Conservation (phyloP, 257 asterid genomes). For the Plantago ovata region DNA sequence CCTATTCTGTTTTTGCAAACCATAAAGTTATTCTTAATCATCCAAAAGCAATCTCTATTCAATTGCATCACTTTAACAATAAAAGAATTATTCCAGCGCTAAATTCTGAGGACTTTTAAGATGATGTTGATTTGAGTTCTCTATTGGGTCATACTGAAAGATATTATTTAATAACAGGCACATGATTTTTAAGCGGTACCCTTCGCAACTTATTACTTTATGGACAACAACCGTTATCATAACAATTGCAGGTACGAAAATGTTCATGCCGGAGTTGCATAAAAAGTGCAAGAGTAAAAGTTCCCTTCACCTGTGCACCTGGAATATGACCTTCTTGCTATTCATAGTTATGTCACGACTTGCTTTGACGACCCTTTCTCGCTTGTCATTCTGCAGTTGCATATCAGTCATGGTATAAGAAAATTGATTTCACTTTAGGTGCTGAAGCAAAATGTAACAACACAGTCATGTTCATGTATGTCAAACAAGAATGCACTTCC, state of each 20-base stretch:
- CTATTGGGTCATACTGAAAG: too few relatives aligned
- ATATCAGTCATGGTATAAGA: conserved; percentile 4
- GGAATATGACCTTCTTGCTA: conserved; percentile 93
- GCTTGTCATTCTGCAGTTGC: conserved; percentile 68
- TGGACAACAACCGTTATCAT: too few relatives aligned
- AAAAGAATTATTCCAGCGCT: too few relatives aligned
- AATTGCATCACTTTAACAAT: not conserved
- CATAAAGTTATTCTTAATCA: conserved; percentile 9
- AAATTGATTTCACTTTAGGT: not conserved
- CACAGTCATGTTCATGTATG: too few relatives aligned
- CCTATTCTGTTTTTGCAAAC: conserved; percentile 51
- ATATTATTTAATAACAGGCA: too few relatives aligned
- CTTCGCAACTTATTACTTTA: too few relatives aligned
- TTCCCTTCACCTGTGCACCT: conserved; percentile 79
- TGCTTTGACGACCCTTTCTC: conserved; percentile 92
- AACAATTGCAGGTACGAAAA: too few relatives aligned
- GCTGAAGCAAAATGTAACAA: too few relatives aligned
- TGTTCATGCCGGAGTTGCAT: too few relatives aligned
- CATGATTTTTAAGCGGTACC: too few relatives aligned
- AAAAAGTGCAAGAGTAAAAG: not conserved
- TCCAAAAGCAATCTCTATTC: not conserved
- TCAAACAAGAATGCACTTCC: conserved; percentile 4
- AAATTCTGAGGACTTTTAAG: too few relatives aligned
- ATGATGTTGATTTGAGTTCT: too few relatives aligned
- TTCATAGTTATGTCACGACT: conserved; percentile 91